These are phyloP conservation scores for Lichtheimia corymbifera DNA, from an alignment of 371 early-diverging fungal species.

Conservation along the genomic window DNA sequence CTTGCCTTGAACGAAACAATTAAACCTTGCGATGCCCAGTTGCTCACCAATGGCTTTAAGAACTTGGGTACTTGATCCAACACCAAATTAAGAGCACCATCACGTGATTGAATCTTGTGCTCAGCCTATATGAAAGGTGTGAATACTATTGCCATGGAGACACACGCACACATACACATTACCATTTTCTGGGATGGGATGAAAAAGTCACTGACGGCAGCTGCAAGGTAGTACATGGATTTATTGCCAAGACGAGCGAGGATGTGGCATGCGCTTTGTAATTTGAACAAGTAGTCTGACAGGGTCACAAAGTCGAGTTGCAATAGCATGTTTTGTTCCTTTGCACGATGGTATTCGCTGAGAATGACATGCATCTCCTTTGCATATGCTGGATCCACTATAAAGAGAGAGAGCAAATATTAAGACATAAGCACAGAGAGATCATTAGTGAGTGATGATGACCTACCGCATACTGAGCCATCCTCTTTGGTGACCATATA, in stretches of 20 bases:
- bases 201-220: constrained; percentile 98
- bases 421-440: not conserved
- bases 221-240: constrained; percentile 95
- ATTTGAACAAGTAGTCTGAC: constrained; percentile 89
- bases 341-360: constrained; percentile 59
- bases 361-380: constrained; percentile 64
- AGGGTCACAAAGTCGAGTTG: constrained; percentile 89
- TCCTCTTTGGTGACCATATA: constrained; percentile 64
- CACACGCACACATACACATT: constrained; percentile 4
- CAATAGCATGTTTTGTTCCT: constrained; percentile 65
- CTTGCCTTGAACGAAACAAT: constrained; percentile 94
- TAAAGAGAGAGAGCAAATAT: not conserved
- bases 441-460: not conserved
- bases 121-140: constrained; percentile 52
- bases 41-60: constrained; percentile 86
- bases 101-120: constrained; percentile 96
- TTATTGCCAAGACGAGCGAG: constrained; percentile 65
- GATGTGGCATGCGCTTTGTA: constrained; percentile 73
- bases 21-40: constrained; percentile 86
- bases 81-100: constrained; percentile 78
- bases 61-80: constrained; percentile 98
- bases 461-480: constrained; percentile 58
- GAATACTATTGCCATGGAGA: not conserved
- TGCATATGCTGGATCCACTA: constrained; percentile 65
- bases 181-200: constrained; percentile 91